phyloP scores from a whole-genome alignment of 176 grass and related monocot genomes.

The Calamus simplicifolius region DNA sequence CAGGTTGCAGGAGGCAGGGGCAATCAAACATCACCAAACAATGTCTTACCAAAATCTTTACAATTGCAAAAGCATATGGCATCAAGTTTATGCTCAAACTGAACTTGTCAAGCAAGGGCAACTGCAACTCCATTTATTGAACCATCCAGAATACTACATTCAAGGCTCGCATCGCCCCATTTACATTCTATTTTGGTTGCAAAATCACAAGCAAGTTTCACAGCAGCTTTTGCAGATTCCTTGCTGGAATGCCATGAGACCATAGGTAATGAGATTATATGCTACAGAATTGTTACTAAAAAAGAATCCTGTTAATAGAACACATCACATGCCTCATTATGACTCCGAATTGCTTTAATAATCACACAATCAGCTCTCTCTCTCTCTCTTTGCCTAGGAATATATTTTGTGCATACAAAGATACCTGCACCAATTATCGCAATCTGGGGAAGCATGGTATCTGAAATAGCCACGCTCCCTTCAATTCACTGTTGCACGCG shows the following conservation, averaged over 20 bases:
- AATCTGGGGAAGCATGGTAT: conserved; percentile 38
- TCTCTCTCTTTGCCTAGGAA: conserved; percentile 78
- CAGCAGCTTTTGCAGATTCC: conserved; percentile 65
- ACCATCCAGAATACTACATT: conserved; percentile 64
- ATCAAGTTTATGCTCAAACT: conserved; percentile 23
- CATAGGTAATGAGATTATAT: not conserved
- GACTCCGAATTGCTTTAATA: conserved; percentile 87
- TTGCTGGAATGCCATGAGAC: conserved; percentile 11
- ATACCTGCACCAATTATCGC: conserved; percentile 71
- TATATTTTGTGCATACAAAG: conserved; percentile 87
- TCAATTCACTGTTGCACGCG: too few species aligned
- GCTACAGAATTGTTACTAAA: not conserved
- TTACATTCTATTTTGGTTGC: conserved; percentile 57
- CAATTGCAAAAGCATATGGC: too few species aligned
- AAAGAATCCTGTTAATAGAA: too few species aligned
- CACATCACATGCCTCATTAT: conserved; percentile 37
- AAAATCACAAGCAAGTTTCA: conserved; percentile 72
- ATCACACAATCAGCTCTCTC: conserved; percentile 55
- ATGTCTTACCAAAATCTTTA: too few species aligned
- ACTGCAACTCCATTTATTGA: conserved; percentile 69
- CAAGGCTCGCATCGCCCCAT: conserved; percentile 80
- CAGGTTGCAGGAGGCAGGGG: too few species aligned
- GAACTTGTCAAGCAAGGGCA: conserved; percentile 82
- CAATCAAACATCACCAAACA: too few species aligned
- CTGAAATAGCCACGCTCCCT: conserved; percentile 18